Conservation (phyloP, 441 rosid genomes). For the Sinapis alba region DNA sequence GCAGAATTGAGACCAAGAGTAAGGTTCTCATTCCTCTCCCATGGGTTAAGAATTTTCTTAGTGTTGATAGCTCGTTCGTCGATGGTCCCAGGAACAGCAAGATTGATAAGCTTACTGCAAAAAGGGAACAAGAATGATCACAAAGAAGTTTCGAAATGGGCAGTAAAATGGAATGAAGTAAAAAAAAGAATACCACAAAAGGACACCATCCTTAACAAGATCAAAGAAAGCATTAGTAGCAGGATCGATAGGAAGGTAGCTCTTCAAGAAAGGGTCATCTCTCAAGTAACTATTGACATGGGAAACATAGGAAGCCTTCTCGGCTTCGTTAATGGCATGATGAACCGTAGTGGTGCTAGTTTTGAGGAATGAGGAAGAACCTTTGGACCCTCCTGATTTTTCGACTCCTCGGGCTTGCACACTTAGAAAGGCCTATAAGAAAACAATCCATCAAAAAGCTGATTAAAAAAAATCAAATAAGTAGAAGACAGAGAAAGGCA, state of each 20-base stretch:
- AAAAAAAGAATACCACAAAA: no score
- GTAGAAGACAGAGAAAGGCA: background rate
- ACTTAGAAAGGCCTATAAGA: slow-evolving; percentile 69
- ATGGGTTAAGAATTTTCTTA: slow-evolving; percentile 79
- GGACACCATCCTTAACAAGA: slow-evolving; percentile 93
- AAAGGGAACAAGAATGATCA: slow-evolving; percentile 51
- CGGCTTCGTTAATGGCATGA: slow-evolving; percentile 85
- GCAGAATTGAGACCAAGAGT: slow-evolving; percentile 98
- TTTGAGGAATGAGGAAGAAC: slow-evolving; percentile 80
- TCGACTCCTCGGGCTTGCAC: slow-evolving; percentile 70
- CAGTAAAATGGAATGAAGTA: no score
- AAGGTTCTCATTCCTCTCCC: slow-evolving; percentile 99
- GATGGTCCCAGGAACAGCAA: slow-evolving; percentile 96
- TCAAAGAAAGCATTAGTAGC: slow-evolving; percentile 81
- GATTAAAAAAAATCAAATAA: background rate
- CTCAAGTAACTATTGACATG: slow-evolving; percentile 82
- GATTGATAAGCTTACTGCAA: slow-evolving; percentile 96
- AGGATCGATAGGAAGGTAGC: slow-evolving; percentile 84
- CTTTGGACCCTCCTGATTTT: slow-evolving; percentile 60
- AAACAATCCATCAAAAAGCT: slow-evolving; percentile 10
- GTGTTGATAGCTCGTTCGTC: slow-evolving; percentile 99
- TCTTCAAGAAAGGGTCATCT: slow-evolving; percentile 86
- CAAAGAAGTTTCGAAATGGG: no score
- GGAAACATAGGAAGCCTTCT: slow-evolving; percentile 90
- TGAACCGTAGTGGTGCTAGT: slow-evolving; percentile 89